These are phyloP conservation scores for Tolypocladium nubicola DNA, from an alignment of 2,329 filamentous ascomycete species.

Conservation along the genomic window DNA sequence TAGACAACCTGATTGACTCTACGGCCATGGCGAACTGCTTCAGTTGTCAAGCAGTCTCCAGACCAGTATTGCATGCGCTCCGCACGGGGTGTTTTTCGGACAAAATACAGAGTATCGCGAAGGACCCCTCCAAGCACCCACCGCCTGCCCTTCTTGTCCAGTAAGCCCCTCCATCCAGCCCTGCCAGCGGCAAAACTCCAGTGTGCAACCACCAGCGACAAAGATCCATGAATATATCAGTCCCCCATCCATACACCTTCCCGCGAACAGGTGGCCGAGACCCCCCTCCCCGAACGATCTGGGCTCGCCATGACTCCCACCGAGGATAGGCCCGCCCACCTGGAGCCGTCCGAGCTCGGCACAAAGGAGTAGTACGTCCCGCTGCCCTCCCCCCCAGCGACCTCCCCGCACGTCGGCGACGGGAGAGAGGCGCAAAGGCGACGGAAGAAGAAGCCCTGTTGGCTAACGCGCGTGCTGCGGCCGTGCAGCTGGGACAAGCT, in stretches of 20 bases:
- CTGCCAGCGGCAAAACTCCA: background rate
- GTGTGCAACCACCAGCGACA: background rate
- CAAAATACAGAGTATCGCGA: background rate
- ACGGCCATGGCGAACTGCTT: background rate
- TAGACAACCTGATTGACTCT: background rate
- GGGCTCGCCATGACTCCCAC: background rate
- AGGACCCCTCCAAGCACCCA: background rate
- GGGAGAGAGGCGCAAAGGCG: no score
- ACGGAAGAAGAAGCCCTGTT: no score
- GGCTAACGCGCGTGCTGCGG: background rate
- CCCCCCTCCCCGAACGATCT: background rate
- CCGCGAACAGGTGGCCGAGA: background rate
- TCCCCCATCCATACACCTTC: background rate
- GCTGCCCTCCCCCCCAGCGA: background rate
- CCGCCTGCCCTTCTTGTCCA: slow-evolving; percentile 11
- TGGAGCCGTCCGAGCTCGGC: slow-evolving; percentile 70
- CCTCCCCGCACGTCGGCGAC: no score
- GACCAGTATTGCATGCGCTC: no score
- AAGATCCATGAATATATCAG: background rate
- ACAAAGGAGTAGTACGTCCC: slow-evolving; percentile 77
- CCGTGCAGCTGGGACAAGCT: slow-evolving; percentile 59
- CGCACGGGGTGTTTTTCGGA: background rate
- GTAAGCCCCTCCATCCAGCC: background rate
- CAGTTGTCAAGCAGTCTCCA: background rate
- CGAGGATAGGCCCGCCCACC: slow-evolving; percentile 27